phyloP scores from a whole-genome alignment of 2,329 filamentous ascomycete species.

The Neoscytalidium dimidiatum region DNA sequence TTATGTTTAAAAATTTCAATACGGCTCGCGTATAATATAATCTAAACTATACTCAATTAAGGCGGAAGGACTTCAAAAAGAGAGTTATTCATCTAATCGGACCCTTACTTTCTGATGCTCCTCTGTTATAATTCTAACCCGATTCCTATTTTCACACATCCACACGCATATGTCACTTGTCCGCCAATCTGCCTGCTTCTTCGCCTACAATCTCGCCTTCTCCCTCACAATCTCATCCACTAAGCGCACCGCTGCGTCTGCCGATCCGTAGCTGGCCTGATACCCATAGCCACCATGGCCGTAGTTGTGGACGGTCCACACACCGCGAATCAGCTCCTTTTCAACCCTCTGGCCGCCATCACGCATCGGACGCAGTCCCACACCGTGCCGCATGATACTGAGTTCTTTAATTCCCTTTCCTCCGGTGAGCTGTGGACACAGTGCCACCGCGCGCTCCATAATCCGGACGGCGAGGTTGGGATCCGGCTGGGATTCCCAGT shows the following conservation, averaged over 20 bases:
- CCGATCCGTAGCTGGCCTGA: conserved; percentile 48
- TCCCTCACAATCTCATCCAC: conserved; percentile 31
- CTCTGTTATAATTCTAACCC: no score
- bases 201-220: conserved; percentile 29
- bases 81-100: no score
- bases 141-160: no score
- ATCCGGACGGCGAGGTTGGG: conserved; percentile 77
- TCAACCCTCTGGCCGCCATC: conserved; percentile 75
- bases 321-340: conserved; percentile 61
- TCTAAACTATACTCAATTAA: no score
- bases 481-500: conserved; percentile 79
- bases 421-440: conserved; percentile 64
- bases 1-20: no score
- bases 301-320: conserved; percentile 71
- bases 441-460: conserved; percentile 73
- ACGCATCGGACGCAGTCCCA: conserved; percentile 77
- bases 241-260: conserved; percentile 43
- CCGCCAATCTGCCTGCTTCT: neutral
- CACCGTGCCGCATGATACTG: conserved; percentile 76
- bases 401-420: conserved; percentile 72
- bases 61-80: no score
- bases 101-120: no score
- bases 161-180: no score
- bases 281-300: conserved; percentile 80
- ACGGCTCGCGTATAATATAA: no score